Conservation (phyloP, 2,329 filamentous ascomycete species). For the Orbilia blumenaviensis region DNA sequence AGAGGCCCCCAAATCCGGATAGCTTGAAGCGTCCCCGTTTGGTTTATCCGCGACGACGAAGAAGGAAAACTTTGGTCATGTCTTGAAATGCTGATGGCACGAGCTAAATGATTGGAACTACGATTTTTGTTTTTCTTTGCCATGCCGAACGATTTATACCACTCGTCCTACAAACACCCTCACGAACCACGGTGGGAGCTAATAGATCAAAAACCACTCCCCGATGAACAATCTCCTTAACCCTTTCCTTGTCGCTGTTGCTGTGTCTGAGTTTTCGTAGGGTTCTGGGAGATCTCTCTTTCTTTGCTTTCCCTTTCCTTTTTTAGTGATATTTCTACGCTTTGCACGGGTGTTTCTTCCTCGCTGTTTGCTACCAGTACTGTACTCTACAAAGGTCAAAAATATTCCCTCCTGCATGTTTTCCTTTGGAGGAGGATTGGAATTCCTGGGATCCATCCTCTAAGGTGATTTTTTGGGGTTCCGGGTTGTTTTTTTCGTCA, state of each 20-base stretch:
- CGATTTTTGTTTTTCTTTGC: slow-evolving; percentile 14
- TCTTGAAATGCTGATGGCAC: slow-evolving; percentile 23
- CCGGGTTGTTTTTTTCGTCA: slow-evolving; percentile 10
- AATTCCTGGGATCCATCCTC: not conserved
- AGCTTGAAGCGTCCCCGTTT: slow-evolving; percentile 20
- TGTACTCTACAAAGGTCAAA: slow-evolving; percentile 50
- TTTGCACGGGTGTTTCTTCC: slow-evolving; percentile 38
- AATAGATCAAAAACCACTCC: slow-evolving; percentile 20
- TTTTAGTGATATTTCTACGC: slow-evolving; percentile 30
- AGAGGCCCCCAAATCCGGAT: slow-evolving; percentile 6
- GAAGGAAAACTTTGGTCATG: slow-evolving; percentile 11
- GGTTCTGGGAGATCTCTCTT: slow-evolving; percentile 37
- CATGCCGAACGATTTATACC: slow-evolving; percentile 43
- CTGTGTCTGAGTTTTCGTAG: slow-evolving; percentile 25
- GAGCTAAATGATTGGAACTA: slow-evolving; percentile 48
- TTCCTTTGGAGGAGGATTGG: slow-evolving; percentile 4
- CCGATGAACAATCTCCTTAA: slow-evolving; percentile 17
- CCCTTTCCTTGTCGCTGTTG: not conserved
- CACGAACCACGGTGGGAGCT: slow-evolving; percentile 24
- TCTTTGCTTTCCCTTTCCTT: slow-evolving; percentile 13
- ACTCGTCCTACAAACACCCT: not conserved
- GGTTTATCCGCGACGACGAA: not conserved
- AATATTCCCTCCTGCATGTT: slow-evolving; percentile 34
- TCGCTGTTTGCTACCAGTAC: slow-evolving; percentile 45
- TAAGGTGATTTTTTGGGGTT: slow-evolving; percentile 4